Conservation (phyloP, 164 flowering plant genomes). For the Dillenia turbinata region DNA sequence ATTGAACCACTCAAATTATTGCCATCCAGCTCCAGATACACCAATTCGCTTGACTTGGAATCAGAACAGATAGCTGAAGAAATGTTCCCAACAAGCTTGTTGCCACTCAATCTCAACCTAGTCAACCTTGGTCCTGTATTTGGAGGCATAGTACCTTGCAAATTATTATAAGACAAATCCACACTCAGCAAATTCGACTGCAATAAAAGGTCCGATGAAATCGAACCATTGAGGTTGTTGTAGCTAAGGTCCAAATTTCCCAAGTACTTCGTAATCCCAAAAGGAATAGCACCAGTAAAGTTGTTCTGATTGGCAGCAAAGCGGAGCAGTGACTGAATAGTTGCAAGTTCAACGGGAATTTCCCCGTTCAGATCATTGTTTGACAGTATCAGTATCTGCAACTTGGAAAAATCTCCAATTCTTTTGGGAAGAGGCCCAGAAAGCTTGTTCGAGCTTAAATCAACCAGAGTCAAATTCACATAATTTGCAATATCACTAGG, state of each 20-base stretch:
- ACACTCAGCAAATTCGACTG: slow-evolving; percentile 31
- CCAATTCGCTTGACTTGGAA: slow-evolving; percentile 19
- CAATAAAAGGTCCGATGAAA: slow-evolving; percentile 47
- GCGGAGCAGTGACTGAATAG: slow-evolving; percentile 32
- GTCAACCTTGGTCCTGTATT: slow-evolving; percentile 34
- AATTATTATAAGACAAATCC: slow-evolving; percentile 46
- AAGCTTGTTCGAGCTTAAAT: slow-evolving; percentile 41
- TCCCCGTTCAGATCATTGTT: slow-evolving; percentile 38
- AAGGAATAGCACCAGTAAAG: slow-evolving; percentile 45
- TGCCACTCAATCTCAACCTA: slow-evolving; percentile 57
- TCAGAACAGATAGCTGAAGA: slow-evolving; percentile 24
- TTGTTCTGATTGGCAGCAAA: slow-evolving; percentile 60
- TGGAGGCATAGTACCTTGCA: slow-evolving; percentile 47
- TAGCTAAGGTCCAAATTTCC: slow-evolving; percentile 54
- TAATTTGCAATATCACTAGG: slow-evolving; percentile 31
- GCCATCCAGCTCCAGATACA: slow-evolving; percentile 56
- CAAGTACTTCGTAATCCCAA: slow-evolving; percentile 28
- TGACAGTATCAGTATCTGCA: slow-evolving; percentile 45
- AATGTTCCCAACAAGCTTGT: slow-evolving; percentile 36
- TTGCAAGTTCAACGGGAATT: slow-evolving; percentile 38
- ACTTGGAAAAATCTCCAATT: slow-evolving; percentile 40
- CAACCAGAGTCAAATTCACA: slow-evolving; percentile 41
- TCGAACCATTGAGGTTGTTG: slow-evolving; percentile 39
- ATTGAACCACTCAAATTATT: slow-evolving; percentile 44
- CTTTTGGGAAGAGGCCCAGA: slow-evolving; percentile 37